phyloP scores from a whole-genome alignment of 2,329 filamentous ascomycete genomes.

The Penicillium sp. region DNA sequence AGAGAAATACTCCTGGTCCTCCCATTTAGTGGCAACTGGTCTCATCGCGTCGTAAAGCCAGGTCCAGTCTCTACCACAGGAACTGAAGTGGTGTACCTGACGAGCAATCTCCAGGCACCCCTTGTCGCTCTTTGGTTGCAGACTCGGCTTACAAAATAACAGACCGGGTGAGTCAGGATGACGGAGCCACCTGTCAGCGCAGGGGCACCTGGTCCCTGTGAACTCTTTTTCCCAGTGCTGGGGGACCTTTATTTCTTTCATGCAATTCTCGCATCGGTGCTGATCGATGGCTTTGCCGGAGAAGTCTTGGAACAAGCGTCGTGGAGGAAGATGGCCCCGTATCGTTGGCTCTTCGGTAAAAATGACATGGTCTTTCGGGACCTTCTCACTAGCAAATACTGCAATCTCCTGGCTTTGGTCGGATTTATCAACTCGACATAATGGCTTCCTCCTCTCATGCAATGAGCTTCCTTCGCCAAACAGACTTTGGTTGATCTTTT shows the following conservation, averaged over 20 bases:
- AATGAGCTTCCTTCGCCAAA: slow-evolving; percentile 7
- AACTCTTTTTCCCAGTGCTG: background rate
- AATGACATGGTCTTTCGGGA: slow-evolving; percentile 21
- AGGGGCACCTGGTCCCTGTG: background rate
- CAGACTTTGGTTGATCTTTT: slow-evolving; percentile 20
- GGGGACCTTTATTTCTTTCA: background rate
- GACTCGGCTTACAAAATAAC: slow-evolving; percentile 9
- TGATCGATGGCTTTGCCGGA: background rate
- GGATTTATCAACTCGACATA: slow-evolving; percentile 7
- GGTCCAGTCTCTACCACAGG: slow-evolving; percentile 29
- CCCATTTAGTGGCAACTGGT: slow-evolving; percentile 6
- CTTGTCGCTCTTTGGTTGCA: background rate
- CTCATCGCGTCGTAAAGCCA: slow-evolving; percentile 34
- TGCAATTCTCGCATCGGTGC: slow-evolving; percentile 27
- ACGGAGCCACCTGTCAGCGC: background rate
- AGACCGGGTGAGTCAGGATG: slow-evolving; percentile 1
- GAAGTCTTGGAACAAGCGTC: slow-evolving; percentile 4
- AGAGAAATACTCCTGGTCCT: slow-evolving; percentile 9
- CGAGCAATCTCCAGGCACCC: slow-evolving; percentile 24
- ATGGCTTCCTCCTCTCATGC: background rate
- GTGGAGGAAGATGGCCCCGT: slow-evolving; percentile 26
- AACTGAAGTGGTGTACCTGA: slow-evolving; percentile 24
- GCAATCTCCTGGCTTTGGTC: slow-evolving; percentile 8
- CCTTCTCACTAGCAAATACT: slow-evolving; percentile 26
- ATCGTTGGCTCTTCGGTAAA: slow-evolving; percentile 32